Evolutionary conservation across 2,329 filamentous ascomycete species (phyloP).

Genomic region (Xylaria sp.): DNA sequence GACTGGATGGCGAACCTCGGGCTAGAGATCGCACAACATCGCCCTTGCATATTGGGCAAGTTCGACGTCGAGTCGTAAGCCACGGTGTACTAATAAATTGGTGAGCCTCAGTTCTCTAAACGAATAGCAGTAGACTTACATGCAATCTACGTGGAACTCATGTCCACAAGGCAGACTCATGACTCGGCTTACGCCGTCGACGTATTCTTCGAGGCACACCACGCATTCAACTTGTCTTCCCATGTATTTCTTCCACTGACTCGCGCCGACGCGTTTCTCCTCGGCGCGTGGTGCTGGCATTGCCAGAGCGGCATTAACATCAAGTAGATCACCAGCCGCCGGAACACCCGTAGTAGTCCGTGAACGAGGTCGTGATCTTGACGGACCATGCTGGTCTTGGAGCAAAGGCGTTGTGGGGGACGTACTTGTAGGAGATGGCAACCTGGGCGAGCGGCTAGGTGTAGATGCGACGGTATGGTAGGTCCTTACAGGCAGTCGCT

Average conservation of each 20-base stretch:
- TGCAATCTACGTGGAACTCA: conserved; percentile 98
- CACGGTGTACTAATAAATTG: conserved; percentile 79
- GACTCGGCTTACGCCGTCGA: conserved; percentile 91
- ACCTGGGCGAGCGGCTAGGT: conserved; percentile 65
- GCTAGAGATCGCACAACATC: conserved; percentile 84
- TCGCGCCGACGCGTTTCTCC: conserved; percentile 60
- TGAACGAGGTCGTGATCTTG: conserved; percentile 69
- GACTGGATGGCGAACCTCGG: conserved; percentile 61
- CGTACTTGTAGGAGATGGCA: conserved; percentile 71
- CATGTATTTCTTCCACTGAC: conserved; percentile 74
- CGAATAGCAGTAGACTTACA: conserved; percentile 70
- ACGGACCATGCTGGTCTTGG: conserved; percentile 60
- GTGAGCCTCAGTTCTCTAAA: conserved; percentile 35
- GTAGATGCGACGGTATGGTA: conserved; percentile 84
- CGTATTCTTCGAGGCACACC: conserved; percentile 95
- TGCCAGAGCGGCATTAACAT: conserved; percentile 56
- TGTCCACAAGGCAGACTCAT: conserved; percentile 98
- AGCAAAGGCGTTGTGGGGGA: conserved; percentile 85
- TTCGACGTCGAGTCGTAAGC: conserved; percentile 92
- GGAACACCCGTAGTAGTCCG: conserved; percentile 71
- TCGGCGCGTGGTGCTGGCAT: conserved; percentile 54
- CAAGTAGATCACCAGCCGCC: conserved; percentile 59
- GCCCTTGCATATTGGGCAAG: conserved; percentile 98
- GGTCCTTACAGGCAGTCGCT: conserved; percentile 91
- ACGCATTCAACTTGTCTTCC: conserved; percentile 85